Percentiles rank a stretch among this genome's conserved stretches.
These are phyloP conservation scores for Raffaelea deltoideospora DNA, from an alignment of 2,329 filamentous ascomycete species.

Conservation along the genomic window DNA sequence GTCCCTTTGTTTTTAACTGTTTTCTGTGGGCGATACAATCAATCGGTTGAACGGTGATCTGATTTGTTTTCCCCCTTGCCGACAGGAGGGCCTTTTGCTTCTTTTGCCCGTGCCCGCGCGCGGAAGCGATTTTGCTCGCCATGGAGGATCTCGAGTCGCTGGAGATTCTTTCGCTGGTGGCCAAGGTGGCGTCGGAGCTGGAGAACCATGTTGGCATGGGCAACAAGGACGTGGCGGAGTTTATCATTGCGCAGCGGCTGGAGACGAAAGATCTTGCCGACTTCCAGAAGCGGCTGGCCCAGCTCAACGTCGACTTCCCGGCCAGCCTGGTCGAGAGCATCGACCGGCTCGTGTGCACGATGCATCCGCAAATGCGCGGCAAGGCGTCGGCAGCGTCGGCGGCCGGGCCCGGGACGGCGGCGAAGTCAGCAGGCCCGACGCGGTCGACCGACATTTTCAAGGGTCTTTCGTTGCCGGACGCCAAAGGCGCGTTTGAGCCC, in stretches of 20 bases:
- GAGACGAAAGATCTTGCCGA: conserved; percentile 54
- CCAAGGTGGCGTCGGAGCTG: conserved; percentile 84
- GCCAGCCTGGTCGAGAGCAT: conserved; percentile 85
- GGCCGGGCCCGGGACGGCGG: conserved; percentile 13
- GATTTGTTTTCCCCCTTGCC: too few species aligned
- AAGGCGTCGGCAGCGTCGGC: conserved; percentile 24
- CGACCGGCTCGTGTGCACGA: conserved; percentile 70
- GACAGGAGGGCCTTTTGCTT: too few species aligned
- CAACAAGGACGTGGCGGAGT: conserved; percentile 93
- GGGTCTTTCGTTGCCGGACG: conserved; percentile 76
- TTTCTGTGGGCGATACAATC: too few species aligned
- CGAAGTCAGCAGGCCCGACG: conserved; percentile 17
- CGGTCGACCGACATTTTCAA: conserved; percentile 61
- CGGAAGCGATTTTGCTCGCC: too few species aligned
- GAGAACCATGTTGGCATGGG: conserved; percentile 85
- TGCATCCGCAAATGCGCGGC: conserved; percentile 80
- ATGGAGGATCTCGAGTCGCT: conserved; percentile 91
- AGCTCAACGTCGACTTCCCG: conserved; percentile 66
- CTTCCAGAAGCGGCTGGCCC: conserved; percentile 61
- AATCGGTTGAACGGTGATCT: too few species aligned
- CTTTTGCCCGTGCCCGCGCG: too few species aligned
- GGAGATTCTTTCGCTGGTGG: conserved; percentile 85
- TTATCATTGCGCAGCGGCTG: conserved; percentile 79
- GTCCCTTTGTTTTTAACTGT: too few species aligned
- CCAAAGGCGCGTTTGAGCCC: conserved; percentile 26